Conservation (phyloP, 2,329 filamentous ascomycete genomes). For the Alternaria conjuncta region DNA sequence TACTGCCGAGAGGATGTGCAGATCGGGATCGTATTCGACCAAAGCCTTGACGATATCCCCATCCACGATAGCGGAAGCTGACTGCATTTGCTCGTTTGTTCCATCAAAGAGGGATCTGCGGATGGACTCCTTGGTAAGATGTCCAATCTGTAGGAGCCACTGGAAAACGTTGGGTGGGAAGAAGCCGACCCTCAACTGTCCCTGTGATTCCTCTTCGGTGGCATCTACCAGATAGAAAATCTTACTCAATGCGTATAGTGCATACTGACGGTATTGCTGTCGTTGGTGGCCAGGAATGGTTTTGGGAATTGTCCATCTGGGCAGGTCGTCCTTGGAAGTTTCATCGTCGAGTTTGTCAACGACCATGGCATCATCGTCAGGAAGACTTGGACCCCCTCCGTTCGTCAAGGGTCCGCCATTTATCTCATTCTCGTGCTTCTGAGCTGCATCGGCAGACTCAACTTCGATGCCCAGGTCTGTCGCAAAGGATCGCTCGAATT, state of each 20-base stretch:
- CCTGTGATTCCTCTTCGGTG: conserved; percentile 13
- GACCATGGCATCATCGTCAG: conserved; percentile 21
- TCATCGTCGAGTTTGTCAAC: conserved; percentile 25
- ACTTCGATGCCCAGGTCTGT: conserved; percentile 47
- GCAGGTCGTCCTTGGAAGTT: conserved; percentile 32
- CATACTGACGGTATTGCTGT: conserved; percentile 68
- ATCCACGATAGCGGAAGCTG: conserved; percentile 58
- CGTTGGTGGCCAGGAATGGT: conserved; percentile 53
- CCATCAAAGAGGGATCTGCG: conserved; percentile 49
- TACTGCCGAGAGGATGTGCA: conserved; percentile 70
- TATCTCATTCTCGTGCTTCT: conserved; percentile 27
- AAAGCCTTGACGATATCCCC: conserved; percentile 69
- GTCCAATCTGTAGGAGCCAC: conserved; percentile 65
- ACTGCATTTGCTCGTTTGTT: conserved; percentile 50
- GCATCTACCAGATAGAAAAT: conserved; percentile 51
- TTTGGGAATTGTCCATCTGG: conserved; percentile 57
- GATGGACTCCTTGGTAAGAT: conserved; percentile 53
- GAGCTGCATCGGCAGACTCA: conserved; percentile 22
- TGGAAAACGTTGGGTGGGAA: conserved; percentile 62
- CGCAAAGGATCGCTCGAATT: conserved; percentile 52
- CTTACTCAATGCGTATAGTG: conserved; percentile 60
- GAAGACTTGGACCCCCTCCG: conserved; percentile 26
- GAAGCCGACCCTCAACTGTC: conserved; percentile 50
- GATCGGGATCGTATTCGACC: conserved; percentile 69
- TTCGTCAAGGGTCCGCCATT: conserved; percentile 29